A percentile compares a stretch with the other conserved stretches of the same genome.
phyloP scores from a whole-genome alignment of 768 basidiomycete species.

The Albatrellus ellisii region DNA sequence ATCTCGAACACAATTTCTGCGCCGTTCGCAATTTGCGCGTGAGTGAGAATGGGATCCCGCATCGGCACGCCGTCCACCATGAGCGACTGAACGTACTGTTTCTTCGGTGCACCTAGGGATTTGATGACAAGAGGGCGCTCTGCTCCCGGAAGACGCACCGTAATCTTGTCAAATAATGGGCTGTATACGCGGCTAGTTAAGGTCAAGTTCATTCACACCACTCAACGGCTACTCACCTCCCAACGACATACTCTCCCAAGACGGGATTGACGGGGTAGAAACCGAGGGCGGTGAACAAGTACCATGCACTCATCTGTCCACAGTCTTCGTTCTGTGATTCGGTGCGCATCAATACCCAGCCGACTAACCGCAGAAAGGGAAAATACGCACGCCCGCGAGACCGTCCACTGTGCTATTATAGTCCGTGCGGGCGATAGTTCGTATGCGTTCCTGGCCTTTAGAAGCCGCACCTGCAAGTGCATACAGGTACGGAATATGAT shows the following conservation, averaged over 20 bases:
- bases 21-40: conserved; percentile 47
- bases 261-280: conserved; percentile 82
- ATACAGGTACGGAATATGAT: conserved; percentile 80
- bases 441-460: conserved; percentile 58
- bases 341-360: background rate
- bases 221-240: conserved; percentile 35
- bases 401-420: conserved; percentile 61
- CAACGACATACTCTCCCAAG: conserved; percentile 62
- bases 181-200: conserved; percentile 10
- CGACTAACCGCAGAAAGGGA: background rate
- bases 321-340: conserved; percentile 67
- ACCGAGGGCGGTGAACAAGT: conserved; percentile 68
- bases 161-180: conserved; percentile 42
- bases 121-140: conserved; percentile 32
- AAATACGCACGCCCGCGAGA: conserved; percentile 47
- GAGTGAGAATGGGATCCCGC: conserved; percentile 36
- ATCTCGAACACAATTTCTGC: conserved; percentile 53
- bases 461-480: conserved; percentile 57
- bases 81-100: conserved; percentile 48
- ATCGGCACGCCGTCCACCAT: conserved; percentile 38
- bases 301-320: conserved; percentile 88
- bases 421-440: conserved; percentile 46
- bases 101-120: conserved; percentile 42
- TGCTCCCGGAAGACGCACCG: conserved; percentile 37
- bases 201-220: background rate